A percentile compares a stretch with the other conserved stretches of the same genome.
phyloP scores from a whole-genome alignment of 2,329 filamentous ascomycete genomes.

The Fusarium multiceps region DNA sequence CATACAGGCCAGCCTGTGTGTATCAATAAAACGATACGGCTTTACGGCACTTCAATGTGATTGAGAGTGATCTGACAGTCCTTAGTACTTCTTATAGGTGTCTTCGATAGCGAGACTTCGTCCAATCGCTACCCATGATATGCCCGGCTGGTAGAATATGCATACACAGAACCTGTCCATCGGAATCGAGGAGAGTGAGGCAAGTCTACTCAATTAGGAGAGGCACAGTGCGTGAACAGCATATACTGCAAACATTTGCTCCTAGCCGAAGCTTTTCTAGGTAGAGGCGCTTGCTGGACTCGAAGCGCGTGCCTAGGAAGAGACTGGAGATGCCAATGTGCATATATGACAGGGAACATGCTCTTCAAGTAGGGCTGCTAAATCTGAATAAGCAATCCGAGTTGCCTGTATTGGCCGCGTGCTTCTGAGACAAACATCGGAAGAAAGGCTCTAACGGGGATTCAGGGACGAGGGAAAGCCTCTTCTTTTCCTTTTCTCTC shows the following conservation, averaged over 20 bases:
- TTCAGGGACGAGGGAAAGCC: neutral
- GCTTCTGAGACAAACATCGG: slow-evolving; percentile 39
- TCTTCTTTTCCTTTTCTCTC: neutral
- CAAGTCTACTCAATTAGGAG: slow-evolving; percentile 22
- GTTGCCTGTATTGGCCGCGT: slow-evolving; percentile 27
- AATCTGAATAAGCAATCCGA: slow-evolving; percentile 33
- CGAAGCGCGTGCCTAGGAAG: slow-evolving; percentile 16
- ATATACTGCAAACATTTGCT: slow-evolving; percentile 24
- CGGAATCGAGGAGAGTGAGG: slow-evolving; percentile 25
- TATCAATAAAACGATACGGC: slow-evolving; percentile 5
- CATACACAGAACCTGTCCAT: slow-evolving; percentile 18
- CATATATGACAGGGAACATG: slow-evolving; percentile 28
- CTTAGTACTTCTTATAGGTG: neutral
- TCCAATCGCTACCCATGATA: slow-evolving; percentile 19
- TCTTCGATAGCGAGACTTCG: neutral
- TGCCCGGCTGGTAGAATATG: slow-evolving; percentile 8
- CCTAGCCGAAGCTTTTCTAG: slow-evolving; percentile 39
- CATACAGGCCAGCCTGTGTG: slow-evolving; percentile 1
- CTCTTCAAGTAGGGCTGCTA: slow-evolving; percentile 29
- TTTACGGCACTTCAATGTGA: neutral
- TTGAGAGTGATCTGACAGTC: slow-evolving; percentile 2
- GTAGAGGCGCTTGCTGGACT: slow-evolving; percentile 40
- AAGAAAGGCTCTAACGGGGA: slow-evolving; percentile 15
- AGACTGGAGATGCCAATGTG: slow-evolving; percentile 20
- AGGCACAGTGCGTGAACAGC: slow-evolving; percentile 25